phyloP scores from a whole-genome alignment of 2,329 filamentous ascomycete species.

The Leptographium galeiforme region DNA sequence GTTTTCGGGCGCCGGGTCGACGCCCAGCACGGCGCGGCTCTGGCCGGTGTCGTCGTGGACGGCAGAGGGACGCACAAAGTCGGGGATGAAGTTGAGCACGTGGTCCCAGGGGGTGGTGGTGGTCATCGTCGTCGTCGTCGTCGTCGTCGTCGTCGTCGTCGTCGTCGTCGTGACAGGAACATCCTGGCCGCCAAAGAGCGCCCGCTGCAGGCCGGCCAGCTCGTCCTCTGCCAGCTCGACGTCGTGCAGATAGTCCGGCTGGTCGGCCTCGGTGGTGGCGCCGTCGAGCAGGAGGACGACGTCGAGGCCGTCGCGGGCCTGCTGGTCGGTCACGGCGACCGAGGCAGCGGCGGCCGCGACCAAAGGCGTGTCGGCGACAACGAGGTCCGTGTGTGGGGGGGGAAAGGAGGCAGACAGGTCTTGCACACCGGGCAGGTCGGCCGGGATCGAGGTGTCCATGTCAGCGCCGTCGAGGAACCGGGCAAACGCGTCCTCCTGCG shows the following conservation, averaged over 20 bases:
- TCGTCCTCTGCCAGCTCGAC: constrained; percentile 17
- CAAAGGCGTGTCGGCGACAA: background rate
- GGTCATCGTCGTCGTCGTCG: background rate
- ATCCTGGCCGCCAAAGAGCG: constrained; percentile 21
- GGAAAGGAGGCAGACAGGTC: background rate
- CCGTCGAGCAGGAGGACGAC: constrained; percentile 24
- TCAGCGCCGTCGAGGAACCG: constrained; percentile 19
- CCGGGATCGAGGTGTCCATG: constrained; percentile 4
- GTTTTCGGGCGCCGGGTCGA: constrained; percentile 22
- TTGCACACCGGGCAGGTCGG: background rate
- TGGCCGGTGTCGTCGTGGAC: constrained; percentile 10
- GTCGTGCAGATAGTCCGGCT: constrained; percentile 10
- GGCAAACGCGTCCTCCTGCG: constrained; percentile 22
- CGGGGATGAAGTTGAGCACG: constrained; percentile 37
- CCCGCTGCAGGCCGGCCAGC: constrained; percentile 20
- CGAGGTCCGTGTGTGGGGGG: background rate
- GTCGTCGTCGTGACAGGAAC: background rate
- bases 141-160: constrained; percentile 1
- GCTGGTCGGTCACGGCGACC: constrained; percentile 19
- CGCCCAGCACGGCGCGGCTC: constrained; percentile 22
- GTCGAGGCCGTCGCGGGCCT: constrained; percentile 23
- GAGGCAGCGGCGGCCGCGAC: background rate
- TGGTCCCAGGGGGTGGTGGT: constrained; percentile 26
- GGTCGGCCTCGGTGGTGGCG: constrained; percentile 4
- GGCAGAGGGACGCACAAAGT: constrained; percentile 20